A percentile compares a stretch with the other conserved stretches of the same genome.
Evolutionary conservation across 169 alveolate genomes (phyloP).

Genomic region (Eimeria sp.): DNA sequence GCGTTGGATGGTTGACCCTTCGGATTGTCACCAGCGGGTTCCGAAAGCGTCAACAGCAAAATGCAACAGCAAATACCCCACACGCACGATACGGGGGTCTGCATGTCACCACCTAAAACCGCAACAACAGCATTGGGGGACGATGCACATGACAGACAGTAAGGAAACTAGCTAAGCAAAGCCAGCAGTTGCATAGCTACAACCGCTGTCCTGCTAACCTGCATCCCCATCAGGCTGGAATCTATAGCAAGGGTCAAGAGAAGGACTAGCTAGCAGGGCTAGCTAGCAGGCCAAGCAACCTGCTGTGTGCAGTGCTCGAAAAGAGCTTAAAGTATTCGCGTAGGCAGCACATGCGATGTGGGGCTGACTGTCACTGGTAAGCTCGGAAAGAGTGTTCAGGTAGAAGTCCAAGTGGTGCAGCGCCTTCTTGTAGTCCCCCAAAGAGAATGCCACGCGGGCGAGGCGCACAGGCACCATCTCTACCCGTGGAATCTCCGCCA

Average conservation of each 20-base stretch:
- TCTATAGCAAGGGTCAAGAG: neutral
- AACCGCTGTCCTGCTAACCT: neutral
- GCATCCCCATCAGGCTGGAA: neutral
- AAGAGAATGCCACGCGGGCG: conserved; percentile 71
- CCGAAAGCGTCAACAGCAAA: conserved; percentile 66
- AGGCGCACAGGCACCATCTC: conserved; percentile 77
- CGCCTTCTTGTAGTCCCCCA: conserved; percentile 80
- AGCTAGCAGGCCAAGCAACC: neutral
- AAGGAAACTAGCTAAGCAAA: neutral
- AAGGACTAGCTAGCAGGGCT: neutral
- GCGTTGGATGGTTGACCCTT: conserved; percentile 58
- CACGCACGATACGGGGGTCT: conserved; percentile 81
- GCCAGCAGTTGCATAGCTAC: neutral
- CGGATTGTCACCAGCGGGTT: conserved; percentile 36
- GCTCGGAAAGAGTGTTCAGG: conserved; percentile 82
- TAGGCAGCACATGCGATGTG: neutral
- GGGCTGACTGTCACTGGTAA: conserved; percentile 77
- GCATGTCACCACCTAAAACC: conserved; percentile 81
- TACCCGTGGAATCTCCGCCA: conserved; percentile 66
- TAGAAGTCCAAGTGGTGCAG: conserved; percentile 78
- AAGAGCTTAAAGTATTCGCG: neutral
- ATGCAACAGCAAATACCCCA: conserved; percentile 84
- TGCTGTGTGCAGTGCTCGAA: neutral
- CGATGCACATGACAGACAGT: neutral
- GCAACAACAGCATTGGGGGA: conserved; percentile 6